phyloP scores from a whole-genome alignment of 2,329 filamentous ascomycete species.

The Pseudofabraea citricarpa region DNA sequence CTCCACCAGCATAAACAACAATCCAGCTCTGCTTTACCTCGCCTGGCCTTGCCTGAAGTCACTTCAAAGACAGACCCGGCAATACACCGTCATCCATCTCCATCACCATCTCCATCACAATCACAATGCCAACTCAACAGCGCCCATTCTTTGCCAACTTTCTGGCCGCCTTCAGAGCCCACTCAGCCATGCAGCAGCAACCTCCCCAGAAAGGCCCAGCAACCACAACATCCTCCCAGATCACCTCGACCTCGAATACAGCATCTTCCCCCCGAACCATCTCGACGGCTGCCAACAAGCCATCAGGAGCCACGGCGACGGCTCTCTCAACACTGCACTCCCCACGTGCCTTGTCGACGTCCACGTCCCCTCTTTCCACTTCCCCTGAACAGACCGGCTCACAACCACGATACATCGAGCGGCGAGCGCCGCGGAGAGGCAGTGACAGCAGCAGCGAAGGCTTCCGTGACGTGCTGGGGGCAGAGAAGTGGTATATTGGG shows the following conservation, averaged over 20 bases:
- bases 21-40: neutral
- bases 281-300: constrained; percentile 15
- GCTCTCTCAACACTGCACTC: constrained; percentile 23
- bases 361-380: constrained; percentile 19
- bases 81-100: no score
- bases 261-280: constrained; percentile 25
- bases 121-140: constrained; percentile 27
- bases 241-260: constrained; percentile 7
- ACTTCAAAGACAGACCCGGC: no score
- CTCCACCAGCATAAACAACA: neutral
- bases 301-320: constrained; percentile 18
- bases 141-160: constrained; percentile 29
- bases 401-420: neutral
- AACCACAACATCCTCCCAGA: constrained; percentile 10
- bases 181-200: constrained; percentile 20
- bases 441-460: constrained; percentile 74
- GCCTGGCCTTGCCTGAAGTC: no score
- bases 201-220: constrained; percentile 11
- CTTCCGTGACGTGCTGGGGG: constrained; percentile 66
- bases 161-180: constrained; percentile 28
- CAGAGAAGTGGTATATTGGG: constrained; percentile 79
- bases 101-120: no score
- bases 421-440: constrained; percentile 38
- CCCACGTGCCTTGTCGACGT: constrained; percentile 21
- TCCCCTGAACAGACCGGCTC: constrained; percentile 10